A percentile compares a stretch with the other conserved stretches of the same genome.
Evolutionary conservation across 768 basidiomycete genomes (phyloP).

Genomic region (Mycena indigotica): DNA sequence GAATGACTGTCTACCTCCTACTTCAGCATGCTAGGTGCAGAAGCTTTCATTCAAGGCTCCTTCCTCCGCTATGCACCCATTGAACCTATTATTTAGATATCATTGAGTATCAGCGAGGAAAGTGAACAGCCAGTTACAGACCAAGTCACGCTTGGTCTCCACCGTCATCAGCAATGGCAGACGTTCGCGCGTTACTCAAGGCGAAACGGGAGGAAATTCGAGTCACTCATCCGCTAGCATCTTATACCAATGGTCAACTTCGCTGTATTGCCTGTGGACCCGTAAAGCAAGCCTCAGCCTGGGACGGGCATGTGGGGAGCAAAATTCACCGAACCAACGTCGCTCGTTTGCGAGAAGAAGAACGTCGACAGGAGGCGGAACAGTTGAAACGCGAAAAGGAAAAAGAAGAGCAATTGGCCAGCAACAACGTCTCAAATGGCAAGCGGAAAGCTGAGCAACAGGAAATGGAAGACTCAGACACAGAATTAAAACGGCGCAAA

Average conservation of each 20-base stretch:
- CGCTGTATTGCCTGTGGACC: constrained; percentile 67
- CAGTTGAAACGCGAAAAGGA: constrained; percentile 36
- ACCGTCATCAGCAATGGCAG: constrained; percentile 55
- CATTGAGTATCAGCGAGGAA: no score
- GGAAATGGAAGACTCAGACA: constrained; percentile 35
- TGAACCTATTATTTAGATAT: no score
- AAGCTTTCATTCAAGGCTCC: no score
- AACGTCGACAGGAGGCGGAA: constrained; percentile 42
- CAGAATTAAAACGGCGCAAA: constrained; percentile 32
- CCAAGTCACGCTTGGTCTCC: constrained; percentile 1
- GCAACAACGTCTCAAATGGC: constrained; percentile 35
- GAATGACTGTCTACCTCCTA: no score
- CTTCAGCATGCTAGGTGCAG: no score
- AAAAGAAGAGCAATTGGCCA: constrained; percentile 27
- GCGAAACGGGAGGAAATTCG: constrained; percentile 80
- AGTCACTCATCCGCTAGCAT: constrained; percentile 71
- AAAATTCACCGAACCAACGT: constrained; percentile 75
- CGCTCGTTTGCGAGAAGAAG: constrained; percentile 58
- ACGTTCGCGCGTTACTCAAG: constrained; percentile 78
- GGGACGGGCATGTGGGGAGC: constrained; percentile 85
- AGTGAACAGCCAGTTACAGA: no score
- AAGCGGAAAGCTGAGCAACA: constrained; percentile 40
- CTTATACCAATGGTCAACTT: constrained; percentile 71
- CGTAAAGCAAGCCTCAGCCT: constrained; percentile 80
- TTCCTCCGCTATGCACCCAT: no score